Evolutionary conservation across 805 yeast genomes (phyloP).

Genomic region (Myxozyma neotropica): DNA sequence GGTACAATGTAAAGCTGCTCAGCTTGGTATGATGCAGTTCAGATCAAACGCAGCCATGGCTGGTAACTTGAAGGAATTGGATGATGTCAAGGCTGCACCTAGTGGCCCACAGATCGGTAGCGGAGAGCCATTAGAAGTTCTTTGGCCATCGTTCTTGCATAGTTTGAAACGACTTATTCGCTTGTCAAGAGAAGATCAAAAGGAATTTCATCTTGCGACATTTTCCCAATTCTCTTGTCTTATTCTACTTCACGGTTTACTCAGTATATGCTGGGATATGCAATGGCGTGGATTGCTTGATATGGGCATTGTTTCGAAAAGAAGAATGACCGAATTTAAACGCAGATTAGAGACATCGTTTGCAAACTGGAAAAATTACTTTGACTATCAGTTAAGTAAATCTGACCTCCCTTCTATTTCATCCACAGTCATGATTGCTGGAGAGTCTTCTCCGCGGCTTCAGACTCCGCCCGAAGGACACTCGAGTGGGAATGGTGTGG

Average conservation of each 20-base stretch:
- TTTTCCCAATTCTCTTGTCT: constrained; percentile 45
- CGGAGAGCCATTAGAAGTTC: constrained; percentile 5
- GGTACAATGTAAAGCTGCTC: constrained; percentile 21
- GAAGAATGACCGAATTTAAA: constrained; percentile 41
- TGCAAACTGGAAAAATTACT: constrained; percentile 45
- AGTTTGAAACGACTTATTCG: constrained; percentile 30
- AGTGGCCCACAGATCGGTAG: background rate
- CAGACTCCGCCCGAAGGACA: background rate
- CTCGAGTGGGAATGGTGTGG: background rate
- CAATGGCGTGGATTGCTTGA: constrained; percentile 44
- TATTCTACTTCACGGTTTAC: constrained; percentile 46
- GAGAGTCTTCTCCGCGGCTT: constrained; percentile 3
- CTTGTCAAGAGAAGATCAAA: constrained; percentile 23
- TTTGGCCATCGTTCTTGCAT: constrained; percentile 32
- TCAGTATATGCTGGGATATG: constrained; percentile 44
- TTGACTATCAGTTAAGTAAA: constrained; percentile 43
- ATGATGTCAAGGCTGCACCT: background rate
- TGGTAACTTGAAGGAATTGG: background rate
- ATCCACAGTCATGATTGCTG: constrained; percentile 22
- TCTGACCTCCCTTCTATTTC: constrained; percentile 30
- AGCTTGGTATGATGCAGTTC: constrained; percentile 15
- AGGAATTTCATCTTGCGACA: constrained; percentile 23
- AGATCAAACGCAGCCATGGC: background rate
- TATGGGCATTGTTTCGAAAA: constrained; percentile 44
- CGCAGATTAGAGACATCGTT: constrained; percentile 43